Base-by-base conservation (phyloP, 352 stramenopile species). In the Pythium guiyangense region DNA sequence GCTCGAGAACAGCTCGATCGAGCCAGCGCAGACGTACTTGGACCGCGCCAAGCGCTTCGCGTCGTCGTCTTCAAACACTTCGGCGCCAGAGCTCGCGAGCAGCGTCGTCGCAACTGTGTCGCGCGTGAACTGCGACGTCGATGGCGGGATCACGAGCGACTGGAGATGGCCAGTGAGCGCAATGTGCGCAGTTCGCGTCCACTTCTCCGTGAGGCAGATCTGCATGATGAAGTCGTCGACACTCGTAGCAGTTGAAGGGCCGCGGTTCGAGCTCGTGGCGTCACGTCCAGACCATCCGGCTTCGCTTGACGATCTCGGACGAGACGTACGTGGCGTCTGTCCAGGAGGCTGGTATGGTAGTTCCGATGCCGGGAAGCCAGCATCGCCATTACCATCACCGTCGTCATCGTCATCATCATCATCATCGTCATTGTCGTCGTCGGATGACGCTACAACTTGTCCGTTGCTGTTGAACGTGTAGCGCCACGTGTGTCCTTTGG, bases 401-500 rank as follows among this genome's bases (percentile, higher is more conserved):
- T 39, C 39, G n/a, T 47, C 42, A 37, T n/a, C n/a, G n/a, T n/a
- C n/a, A n/a, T n/a, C n/a, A n/a, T n/a, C n/a, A n/a, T n/a, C n/a
- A n/a, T n/a, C n/a, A n/a, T n/a, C n/a, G n/a, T 49, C 40, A 31
- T 22, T 20, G 34, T 44, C 39, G 15, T 44, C 14, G 6, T 44
- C 39, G 18, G 11, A 39, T 4, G 27, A 14, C 5, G 27, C 27
- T 4, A 27, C 10, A 0, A 45, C 9, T 4, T 42, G n/a, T 39
- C 52, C 46, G 42, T 31, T 9, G 39, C 57, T 46, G 8, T 17
- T 42, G 31, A 52, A 10, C 25, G 12, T 43, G 37, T 46, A 65
- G n/a, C 61, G 49, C 68, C 68, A 76, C 31, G 52, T 54, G 42
- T 76, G 68, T 3, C 62, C 55, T 0, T 55, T 25, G 2, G 63